Conservation (phyloP, 805 yeast genomes). For the Metschnikowia dekortorum region DNA sequence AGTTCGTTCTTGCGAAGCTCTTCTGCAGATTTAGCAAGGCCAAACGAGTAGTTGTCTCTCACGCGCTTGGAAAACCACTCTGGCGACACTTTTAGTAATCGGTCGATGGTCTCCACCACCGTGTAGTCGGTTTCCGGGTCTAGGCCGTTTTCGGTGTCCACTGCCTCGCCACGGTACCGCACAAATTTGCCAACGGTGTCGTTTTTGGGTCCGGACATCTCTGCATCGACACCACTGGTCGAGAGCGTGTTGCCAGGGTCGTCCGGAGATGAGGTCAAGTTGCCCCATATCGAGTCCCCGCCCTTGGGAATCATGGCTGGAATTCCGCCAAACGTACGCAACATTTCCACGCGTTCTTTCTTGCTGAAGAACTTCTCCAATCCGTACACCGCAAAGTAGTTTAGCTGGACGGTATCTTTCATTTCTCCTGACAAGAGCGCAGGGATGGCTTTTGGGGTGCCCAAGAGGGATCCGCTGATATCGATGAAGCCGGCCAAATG, state of each 20-base stretch:
- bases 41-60: constrained; percentile 70
- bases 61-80: constrained; percentile 70
- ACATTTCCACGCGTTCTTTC: constrained; percentile 80
- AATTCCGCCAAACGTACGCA: constrained; percentile 87
- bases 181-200: constrained; percentile 71
- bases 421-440: constrained; percentile 96
- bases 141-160: constrained; percentile 22
- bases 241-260: constrained; percentile 43
- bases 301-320: constrained; percentile 97
- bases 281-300: constrained; percentile 88
- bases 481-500: constrained; percentile 78
- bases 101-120: constrained; percentile 62
- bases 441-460: constrained; percentile 91
- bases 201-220: constrained; percentile 20
- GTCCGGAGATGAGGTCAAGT: constrained; percentile 61
- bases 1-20: constrained; percentile 64
- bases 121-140: constrained; percentile 47
- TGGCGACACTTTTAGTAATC: constrained; percentile 61
- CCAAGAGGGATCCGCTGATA: constrained; percentile 84
- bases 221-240: constrained; percentile 16
- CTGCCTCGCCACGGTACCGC: constrained; percentile 39
- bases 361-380: constrained; percentile 90
- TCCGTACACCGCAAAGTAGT: constrained; percentile 89
- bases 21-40: constrained; percentile 55
- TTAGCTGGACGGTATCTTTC: constrained; percentile 94